phyloP scores from a whole-genome alignment of 1,139 yeast genomes.

The Suhomyces ambrosiae region DNA sequence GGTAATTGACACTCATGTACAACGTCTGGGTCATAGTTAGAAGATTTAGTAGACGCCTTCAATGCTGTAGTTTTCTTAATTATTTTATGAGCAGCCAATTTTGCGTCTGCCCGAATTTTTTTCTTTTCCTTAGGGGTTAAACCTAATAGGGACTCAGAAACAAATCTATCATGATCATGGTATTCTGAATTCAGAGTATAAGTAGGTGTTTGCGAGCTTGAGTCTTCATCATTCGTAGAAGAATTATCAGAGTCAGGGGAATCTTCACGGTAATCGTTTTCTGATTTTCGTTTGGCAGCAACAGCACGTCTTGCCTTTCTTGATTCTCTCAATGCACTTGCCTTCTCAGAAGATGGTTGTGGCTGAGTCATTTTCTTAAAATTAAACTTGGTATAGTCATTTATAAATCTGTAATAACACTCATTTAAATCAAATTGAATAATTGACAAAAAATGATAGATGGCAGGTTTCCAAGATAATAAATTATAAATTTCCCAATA shows the following conservation, averaged over 20 bases:
- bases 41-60: conserved; percentile 37
- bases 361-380: conserved; percentile 23
- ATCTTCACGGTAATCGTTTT: conserved; percentile 5
- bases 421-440: conserved; percentile 45
- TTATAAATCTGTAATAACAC: conserved; percentile 40
- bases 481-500: conserved; percentile 52
- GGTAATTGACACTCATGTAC: conserved; percentile 52
- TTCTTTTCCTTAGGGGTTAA: conserved; percentile 26
- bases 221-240: conserved; percentile 15
- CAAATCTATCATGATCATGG: conserved; percentile 32
- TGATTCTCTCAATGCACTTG: conserved; percentile 17
- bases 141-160: conserved; percentile 27
- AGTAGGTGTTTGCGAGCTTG: conserved; percentile 14
- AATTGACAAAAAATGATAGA: conserved; percentile 42
- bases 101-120: conserved; percentile 31
- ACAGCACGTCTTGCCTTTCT: conserved; percentile 15
- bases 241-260: conserved; percentile 12
- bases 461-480: conserved; percentile 47
- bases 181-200: conserved; percentile 20
- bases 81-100: conserved; percentile 32
- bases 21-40: conserved; percentile 53
- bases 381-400: conserved; percentile 36
- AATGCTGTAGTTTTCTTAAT: conserved; percentile 28
- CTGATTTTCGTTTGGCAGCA: conserved; percentile 5
- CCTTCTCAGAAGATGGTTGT: conserved; percentile 14